A percentile compares a stretch with the other conserved stretches of the same genome.
These are phyloP conservation scores for Sedum album DNA, from an alignment of 164 flowering plant species.

Conservation along the genomic window DNA sequence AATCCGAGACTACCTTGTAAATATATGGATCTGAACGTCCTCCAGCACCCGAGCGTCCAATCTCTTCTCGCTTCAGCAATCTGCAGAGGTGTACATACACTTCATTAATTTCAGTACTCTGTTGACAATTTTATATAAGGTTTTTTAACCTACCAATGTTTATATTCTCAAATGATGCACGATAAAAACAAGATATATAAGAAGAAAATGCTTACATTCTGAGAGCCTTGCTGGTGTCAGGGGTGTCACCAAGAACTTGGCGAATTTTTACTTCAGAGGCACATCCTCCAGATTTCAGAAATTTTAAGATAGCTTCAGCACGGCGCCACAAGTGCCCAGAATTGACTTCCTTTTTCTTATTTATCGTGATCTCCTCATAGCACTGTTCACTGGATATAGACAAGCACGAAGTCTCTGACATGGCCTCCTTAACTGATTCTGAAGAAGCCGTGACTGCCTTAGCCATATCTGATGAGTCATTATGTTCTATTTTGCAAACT, in stretches of 20 bases:
- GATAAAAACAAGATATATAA: conserved; percentile 11
- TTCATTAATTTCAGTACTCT: background rate
- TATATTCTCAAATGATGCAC: too few relatives aligned
- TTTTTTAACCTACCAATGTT: too few relatives aligned
- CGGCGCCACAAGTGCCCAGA: conserved; percentile 35
- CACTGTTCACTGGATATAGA: conserved; percentile 15
- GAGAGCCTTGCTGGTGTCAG: conserved; percentile 89
- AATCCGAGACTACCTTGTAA: conserved; percentile 57
- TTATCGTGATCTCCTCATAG: background rate
- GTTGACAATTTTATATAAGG: background rate
- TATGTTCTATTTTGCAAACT: conserved; percentile 16
- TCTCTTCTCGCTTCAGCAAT: conserved; percentile 45
- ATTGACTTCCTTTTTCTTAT: conserved; percentile 13
- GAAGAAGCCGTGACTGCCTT: background rate
- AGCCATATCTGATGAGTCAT: background rate
- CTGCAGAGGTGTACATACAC: conserved; percentile 23
- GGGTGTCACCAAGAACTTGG: conserved; percentile 59
- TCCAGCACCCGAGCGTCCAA: conserved; percentile 63
- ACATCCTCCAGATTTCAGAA: conserved; percentile 35
- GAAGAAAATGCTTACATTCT: conserved; percentile 46
- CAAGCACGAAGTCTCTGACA: conserved; percentile 25
- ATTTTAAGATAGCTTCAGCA: conserved; percentile 53
- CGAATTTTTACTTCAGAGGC: conserved; percentile 63
- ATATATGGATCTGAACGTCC: conserved; percentile 62
- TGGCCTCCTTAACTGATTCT: background rate